phyloP scores from a whole-genome alignment of 176 grass and related monocot species.

The bread wheat (Triticum aestivum) region IWGSC_CS_RefSeq_v2.1 NC_057805.1:134525977-134526476 shows the following conservation, averaged over 20 bases:
- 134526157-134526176: constrained; percentile 84
- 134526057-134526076: too few species aligned
- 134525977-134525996: constrained; percentile 27
- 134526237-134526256: constrained; percentile 69
- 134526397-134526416: constrained; percentile 76
- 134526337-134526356: constrained; percentile 13
- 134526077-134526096: background rate
- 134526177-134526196: constrained; percentile 50
- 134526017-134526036: constrained; percentile 11
- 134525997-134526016: background rate
- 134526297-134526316: constrained; percentile 11
- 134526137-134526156: constrained; percentile 87
- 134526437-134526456: constrained; percentile 39
- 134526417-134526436: constrained; percentile 81
- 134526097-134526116: constrained; percentile 14
- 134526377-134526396: constrained; percentile 24
- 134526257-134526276: constrained; percentile 81
- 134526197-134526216: constrained; percentile 57
- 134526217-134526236: constrained; percentile 97
- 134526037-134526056: background rate
- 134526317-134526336: constrained; percentile 19
- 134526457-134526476: constrained; percentile 50
- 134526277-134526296: constrained; percentile 29
- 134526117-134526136: constrained; percentile 35
- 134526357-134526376: constrained; percentile 21